These are phyloP conservation scores for Sporodiniella umbellata DNA, from an alignment of 371 early-diverging fungal genomes.

Conservation along the genomic window DNA sequence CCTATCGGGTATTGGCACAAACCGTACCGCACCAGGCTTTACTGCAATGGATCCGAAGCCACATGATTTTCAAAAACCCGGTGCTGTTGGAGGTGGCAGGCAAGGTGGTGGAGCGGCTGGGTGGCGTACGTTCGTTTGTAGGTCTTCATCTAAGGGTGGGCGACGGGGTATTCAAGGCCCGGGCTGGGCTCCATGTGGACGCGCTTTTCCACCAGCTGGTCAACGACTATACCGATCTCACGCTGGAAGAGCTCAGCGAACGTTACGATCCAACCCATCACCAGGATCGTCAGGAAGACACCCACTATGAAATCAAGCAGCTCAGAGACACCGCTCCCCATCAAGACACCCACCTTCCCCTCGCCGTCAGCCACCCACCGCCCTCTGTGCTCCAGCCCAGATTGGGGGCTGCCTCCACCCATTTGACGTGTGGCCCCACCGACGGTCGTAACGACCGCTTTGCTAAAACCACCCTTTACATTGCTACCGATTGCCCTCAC, in stretches of 20 bases:
- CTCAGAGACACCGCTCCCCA: background rate
- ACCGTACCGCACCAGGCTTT: slow-evolving; percentile 36
- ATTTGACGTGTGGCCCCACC: slow-evolving; percentile 5
- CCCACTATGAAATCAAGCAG: slow-evolving; percentile 44
- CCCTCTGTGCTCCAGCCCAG: slow-evolving; percentile 1
- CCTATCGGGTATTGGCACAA: slow-evolving; percentile 51
- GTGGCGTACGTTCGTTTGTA: slow-evolving; percentile 40
- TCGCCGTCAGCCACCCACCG: slow-evolving; percentile 33
- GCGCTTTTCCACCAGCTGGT: slow-evolving; percentile 43
- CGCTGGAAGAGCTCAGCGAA: slow-evolving; percentile 26
- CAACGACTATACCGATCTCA: slow-evolving; percentile 36
- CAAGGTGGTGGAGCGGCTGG: slow-evolving; percentile 43
- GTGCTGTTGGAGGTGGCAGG: slow-evolving; percentile 40
- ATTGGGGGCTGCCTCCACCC: background rate
- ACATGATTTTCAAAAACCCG: slow-evolving; percentile 52
- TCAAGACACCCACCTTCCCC: slow-evolving; percentile 8
- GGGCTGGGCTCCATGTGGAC: slow-evolving; percentile 42
- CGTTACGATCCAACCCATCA: slow-evolving; percentile 32
- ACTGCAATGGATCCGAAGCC: slow-evolving; percentile 33
- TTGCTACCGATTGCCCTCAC: slow-evolving; percentile 59
- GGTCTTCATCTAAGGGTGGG: slow-evolving; percentile 57
- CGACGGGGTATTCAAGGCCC: slow-evolving; percentile 49
- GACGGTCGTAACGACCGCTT: slow-evolving; percentile 17
- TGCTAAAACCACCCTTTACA: slow-evolving; percentile 43
- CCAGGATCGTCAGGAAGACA: slow-evolving; percentile 36